Evolutionary conservation across 2,329 filamentous ascomycete species (phyloP), one percentile per base, ranked within the genome.

Genomic region (Bimuria novae-zelandiae): DNA sequence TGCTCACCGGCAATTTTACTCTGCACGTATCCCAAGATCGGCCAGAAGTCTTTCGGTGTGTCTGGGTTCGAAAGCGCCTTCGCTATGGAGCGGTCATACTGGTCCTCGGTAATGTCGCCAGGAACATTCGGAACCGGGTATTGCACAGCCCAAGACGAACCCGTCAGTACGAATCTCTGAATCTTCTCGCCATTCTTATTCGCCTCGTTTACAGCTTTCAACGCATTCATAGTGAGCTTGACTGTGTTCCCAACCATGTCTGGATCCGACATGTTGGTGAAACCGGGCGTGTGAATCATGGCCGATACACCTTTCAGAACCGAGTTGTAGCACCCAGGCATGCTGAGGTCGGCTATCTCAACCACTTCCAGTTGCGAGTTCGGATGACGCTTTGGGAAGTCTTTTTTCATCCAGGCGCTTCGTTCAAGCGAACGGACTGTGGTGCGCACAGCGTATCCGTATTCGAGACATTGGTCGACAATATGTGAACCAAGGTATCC

Each of bases 401-500:
- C 44, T 12, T 33, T 43, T 16, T 23, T 40, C 43, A 60, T 49
- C 75, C 76, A 78, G 0, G 68, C 60, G 6, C 69, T 68, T 21
- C 70, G 64, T 0, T 60, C 37, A 2, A 57, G 35, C 32, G 71
- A 63, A 7, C 79, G 74, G 4, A 76, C 72, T 1, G 79, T 79
- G n/a, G 77, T 77, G 21, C 78, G 75, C 4, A 82, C 77, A 8
- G 60, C 56, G 56, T 75, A 80, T 11, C 77, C 77, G 7, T 68
- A 65, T 1, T 68, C 45, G 14, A 81, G 68, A 12, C 81, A 67
- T 19, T 76, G 63, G n/a, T 76, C 62, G 36, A 69, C 65, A 7
- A 80, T 64, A 45, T 82, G 77, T 4, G 72, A 73, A 16, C 68
- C 77, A 21, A 82, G 70, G 56, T 75, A 78, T 30, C 79, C 78